A percentile compares a stretch with the other conserved stretches of the same genome.
These are phyloP conservation scores for Alternaria conjuncta DNA, from an alignment of 2,329 filamentous ascomycete genomes.

Conservation along the genomic window DNA sequence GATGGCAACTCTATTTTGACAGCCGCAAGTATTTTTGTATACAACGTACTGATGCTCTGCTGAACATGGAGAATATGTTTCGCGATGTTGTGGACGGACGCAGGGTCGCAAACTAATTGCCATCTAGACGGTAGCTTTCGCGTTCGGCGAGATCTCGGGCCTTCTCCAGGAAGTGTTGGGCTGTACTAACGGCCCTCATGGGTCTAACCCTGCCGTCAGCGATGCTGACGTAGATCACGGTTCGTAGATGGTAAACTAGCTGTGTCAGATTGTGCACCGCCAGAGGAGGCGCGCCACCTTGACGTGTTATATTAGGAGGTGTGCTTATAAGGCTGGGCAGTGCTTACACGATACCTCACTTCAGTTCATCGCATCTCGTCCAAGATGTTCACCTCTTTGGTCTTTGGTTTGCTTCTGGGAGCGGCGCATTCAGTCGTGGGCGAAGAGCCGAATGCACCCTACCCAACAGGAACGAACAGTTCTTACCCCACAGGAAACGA, in stretches of 20 bases:
- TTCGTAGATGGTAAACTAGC: background rate
- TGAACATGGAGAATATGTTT: background rate
- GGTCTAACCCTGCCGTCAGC: background rate
- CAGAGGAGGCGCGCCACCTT: background rate
- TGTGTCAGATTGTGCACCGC: background rate
- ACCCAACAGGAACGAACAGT: background rate
- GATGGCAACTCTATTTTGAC: background rate
- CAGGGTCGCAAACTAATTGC: background rate
- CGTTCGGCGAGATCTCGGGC: background rate
- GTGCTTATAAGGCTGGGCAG: background rate
- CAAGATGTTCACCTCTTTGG: background rate
- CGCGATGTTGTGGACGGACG: background rate
- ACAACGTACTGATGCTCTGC: background rate
- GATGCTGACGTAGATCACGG: background rate
- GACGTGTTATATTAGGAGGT: background rate
- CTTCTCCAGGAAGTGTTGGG: background rate
- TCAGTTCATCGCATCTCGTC: background rate
- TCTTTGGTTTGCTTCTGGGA: conserved; percentile 1
- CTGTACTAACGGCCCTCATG: background rate
- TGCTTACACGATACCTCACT: background rate
- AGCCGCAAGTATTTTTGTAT: background rate
- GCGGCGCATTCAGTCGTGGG: background rate
- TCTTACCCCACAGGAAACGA: background rate
- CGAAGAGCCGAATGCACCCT: background rate
- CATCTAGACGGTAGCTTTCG: background rate